These are phyloP conservation scores for Conticribra guillardii DNA, from an alignment of 108 stramenopile genomes.

Conservation along the genomic window DNA sequence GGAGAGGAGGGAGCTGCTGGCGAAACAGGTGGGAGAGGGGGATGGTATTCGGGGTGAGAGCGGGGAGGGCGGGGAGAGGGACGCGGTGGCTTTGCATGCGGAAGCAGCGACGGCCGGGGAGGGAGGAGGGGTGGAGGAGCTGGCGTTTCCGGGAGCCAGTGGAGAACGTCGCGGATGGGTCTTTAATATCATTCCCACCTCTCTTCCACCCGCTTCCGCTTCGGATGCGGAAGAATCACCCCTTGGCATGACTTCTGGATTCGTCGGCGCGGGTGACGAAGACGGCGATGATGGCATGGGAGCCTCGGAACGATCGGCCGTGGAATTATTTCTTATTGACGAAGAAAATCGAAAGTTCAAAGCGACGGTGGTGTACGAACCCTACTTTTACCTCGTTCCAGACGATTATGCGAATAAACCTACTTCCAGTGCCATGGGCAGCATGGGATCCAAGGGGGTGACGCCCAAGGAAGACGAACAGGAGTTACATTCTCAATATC, in stretches of 20 bases:
- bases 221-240: constrained; percentile 3
- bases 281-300: constrained; percentile 26
- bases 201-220: constrained; percentile 48
- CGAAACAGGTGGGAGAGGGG: constrained; percentile 1
- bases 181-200: constrained; percentile 91
- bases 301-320: constrained; percentile 70
- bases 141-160: constrained; percentile 14
- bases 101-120: constrained; percentile 48
- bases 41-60: constrained; percentile 9
- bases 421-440: constrained; percentile 22
- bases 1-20: constrained; percentile 16
- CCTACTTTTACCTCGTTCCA: constrained; percentile 94
- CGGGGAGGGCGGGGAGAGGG: background rate
- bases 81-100: background rate
- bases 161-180: constrained; percentile 81
- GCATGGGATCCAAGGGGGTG: constrained; percentile 29
- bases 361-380: constrained; percentile 83
- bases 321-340: constrained; percentile 93
- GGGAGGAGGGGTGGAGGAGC: constrained; percentile 21
- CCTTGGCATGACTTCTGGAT: constrained; percentile 7
- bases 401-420: constrained; percentile 25
- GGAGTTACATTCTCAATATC: constrained; percentile 51
- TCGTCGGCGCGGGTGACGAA: constrained; percentile 31
- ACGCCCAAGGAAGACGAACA: constrained; percentile 25
- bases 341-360: constrained; percentile 83